phyloP scores from a whole-genome alignment of 345 rosid species.

The Triadica sebifera region DNA sequence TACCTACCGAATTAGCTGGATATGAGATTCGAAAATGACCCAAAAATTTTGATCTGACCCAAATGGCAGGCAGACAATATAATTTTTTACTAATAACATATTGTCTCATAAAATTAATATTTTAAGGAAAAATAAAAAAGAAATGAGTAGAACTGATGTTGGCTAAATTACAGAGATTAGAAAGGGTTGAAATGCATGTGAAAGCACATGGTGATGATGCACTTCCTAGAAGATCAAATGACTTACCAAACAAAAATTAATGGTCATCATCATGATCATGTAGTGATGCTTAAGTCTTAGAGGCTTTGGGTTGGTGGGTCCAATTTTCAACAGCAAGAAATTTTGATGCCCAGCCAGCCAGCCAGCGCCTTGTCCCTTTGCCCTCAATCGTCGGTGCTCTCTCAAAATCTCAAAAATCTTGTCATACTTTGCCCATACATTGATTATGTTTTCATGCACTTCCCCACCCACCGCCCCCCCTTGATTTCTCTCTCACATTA shows the following conservation, averaged over 20 bases:
- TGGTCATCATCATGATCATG: neutral
- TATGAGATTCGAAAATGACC: no score
- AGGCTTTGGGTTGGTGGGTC: constrained; percentile 21
- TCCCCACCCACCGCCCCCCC: neutral
- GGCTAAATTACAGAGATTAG: no score
- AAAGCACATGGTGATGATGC: neutral
- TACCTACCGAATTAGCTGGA: no score
- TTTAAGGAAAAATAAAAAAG: no score
- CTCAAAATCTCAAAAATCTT: constrained; percentile 26
- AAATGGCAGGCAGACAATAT: no score
- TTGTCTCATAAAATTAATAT: no score
- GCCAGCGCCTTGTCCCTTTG: no score
- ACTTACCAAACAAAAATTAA: neutral
- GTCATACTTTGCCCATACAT: neutral
- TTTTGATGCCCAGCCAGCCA: constrained; percentile 8
- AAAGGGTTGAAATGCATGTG: neutral
- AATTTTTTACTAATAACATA: no score
- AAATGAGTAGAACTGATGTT: neutral
- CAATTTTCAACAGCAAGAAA: constrained; percentile 21
- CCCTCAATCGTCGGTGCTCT: constrained; percentile 44
- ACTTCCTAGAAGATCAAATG: neutral
- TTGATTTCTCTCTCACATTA: neutral
- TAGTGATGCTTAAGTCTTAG: neutral
- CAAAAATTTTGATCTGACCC: no score
- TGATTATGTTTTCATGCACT: neutral